These are phyloP conservation scores for Catharanthus roseus DNA, from an alignment of 257 asterid species.

Conservation along the genomic window DNA sequence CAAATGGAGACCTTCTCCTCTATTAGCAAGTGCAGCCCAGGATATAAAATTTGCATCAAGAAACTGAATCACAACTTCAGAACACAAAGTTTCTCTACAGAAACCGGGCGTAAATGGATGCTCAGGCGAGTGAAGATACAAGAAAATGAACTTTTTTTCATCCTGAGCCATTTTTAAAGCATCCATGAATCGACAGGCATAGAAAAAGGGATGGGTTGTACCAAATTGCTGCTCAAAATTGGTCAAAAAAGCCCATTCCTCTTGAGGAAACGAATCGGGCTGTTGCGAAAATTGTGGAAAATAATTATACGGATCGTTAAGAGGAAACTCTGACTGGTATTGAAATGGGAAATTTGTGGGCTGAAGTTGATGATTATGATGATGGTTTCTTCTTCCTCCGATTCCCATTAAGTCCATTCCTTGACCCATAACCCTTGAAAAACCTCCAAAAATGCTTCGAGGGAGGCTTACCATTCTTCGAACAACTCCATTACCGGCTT, in stretches of 20 bases:
- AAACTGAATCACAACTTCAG: conserved; percentile 70
- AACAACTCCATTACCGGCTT: conserved; percentile 31
- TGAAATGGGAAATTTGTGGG: conserved; percentile 31
- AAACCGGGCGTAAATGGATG: conserved; percentile 67
- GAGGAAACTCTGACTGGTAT: conserved; percentile 31
- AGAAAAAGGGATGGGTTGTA: conserved; percentile 66
- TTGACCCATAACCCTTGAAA: conserved; percentile 62
- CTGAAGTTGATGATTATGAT: conserved; percentile 13
- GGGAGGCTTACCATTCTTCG: conserved; percentile 65
- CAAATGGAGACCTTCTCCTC: conserved; percentile 69
- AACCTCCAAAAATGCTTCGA: conserved; percentile 47
- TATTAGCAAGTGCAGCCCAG: conserved; percentile 65
- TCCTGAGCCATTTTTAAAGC: conserved; percentile 55
- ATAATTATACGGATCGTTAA: conserved; percentile 22
- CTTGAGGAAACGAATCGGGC: conserved; percentile 33
- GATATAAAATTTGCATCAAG: conserved; percentile 76
- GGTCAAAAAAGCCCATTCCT: conserved; percentile 60
- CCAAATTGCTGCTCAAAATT: conserved; percentile 73
- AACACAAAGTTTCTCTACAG: conserved; percentile 67
- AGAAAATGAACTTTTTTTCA: conserved; percentile 56
- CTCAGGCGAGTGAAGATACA: conserved; percentile 69
- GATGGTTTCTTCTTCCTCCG: conserved; percentile 32
- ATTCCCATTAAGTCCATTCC: conserved; percentile 43
- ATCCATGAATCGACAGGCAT: conserved; percentile 58
- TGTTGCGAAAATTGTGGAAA: conserved; percentile 13